These are phyloP conservation scores for Echium plantagineum DNA, from an alignment of 257 asterid genomes.

Conservation along the genomic window DNA sequence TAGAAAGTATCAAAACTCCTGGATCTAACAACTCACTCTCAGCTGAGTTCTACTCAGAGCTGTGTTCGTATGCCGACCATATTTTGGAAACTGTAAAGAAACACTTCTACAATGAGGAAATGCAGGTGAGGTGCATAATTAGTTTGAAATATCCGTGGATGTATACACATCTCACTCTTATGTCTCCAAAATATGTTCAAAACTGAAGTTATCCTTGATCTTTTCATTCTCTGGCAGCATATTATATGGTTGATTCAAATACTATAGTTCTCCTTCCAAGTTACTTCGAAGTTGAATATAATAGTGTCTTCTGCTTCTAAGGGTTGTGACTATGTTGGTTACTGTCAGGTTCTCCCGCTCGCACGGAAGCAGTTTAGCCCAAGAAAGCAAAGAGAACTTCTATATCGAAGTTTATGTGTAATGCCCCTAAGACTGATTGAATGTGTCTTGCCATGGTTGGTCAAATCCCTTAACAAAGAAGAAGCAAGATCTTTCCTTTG, in stretches of 20 bases:
- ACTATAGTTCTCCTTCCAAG: neutral
- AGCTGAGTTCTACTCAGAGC: slow-evolving; percentile 67
- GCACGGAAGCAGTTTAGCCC: slow-evolving; percentile 73
- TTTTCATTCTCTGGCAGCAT: no score
- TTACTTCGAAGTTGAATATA: neutral
- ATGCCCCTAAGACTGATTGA: slow-evolving; percentile 94
- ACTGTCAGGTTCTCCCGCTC: slow-evolving; percentile 78
- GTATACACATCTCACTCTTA: neutral
- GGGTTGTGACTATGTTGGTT: slow-evolving; percentile 10
- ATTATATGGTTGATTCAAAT: no score
- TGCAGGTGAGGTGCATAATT: slow-evolving; percentile 41
- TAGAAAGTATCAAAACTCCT: slow-evolving; percentile 79
- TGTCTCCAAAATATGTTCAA: no score
- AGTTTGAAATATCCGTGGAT: slow-evolving; percentile 2
- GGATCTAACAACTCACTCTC: slow-evolving; percentile 76
- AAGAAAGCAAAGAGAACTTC: slow-evolving; percentile 74
- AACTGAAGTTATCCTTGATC: neutral
- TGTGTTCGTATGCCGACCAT: slow-evolving; percentile 88
- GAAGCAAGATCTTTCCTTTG: slow-evolving; percentile 71
- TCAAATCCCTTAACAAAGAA: slow-evolving; percentile 67
- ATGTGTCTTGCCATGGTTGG: slow-evolving; percentile 94
- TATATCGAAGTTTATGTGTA: slow-evolving; percentile 83
- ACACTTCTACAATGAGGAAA: slow-evolving; percentile 85
- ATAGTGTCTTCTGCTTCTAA: slow-evolving; percentile 8
- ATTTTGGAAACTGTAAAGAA: slow-evolving; percentile 73